Base-by-base conservation (phyloP, 768 basidiomycete genomes). In the Mycena kentingensis region DNA sequence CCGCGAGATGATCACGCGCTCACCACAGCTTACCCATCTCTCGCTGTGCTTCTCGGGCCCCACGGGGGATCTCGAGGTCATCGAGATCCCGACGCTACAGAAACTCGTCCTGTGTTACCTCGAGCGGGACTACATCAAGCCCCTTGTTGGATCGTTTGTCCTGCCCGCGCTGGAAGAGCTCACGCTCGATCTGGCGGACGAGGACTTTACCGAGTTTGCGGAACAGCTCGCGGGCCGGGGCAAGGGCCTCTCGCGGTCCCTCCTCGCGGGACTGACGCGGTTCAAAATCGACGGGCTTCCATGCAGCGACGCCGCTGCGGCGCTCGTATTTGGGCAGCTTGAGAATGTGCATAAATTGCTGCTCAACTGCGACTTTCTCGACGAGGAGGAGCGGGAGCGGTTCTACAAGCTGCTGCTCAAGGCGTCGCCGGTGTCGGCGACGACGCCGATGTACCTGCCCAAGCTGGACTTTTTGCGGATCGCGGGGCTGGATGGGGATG, bases 21-120 rank as follows among this genome's bases (percentile, higher is more conserved):
- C 83, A 3, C 80, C 87, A 3, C 68, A 78, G 32, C 75, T 90
- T 8, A 65, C 73, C 26, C 73, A 64, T 2, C 76, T 91, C 49
- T 73, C 73, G 3, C 70, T 90, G 8, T 74, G 71, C 31, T 61
- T 72, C 39, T 87, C 88, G 10, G 85, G 87, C 1, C 86, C 88
- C 12, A 63, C 68, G 2, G 77, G 74, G 72, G 73, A 69, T 16
- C 41, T 60, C 2, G 64, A 67, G 29, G 65, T 67, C 15, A 60
- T 78, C 24, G 69, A 71, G 19, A 63, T 78, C 8, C 70, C 75
- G 12, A 73, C 75, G 8, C 59, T 81, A n/a, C 60, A 57, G 19
- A 66, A 65, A 13, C 65, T 81, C 8, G 67, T 65, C 0, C 61
- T 79, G 7, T 71, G 70, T 55, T 73, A 74, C 56, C 75, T 78